These are phyloP conservation scores for Echria macrotheca DNA, from an alignment of 495 filamentous ascomycete species.

Conservation along the genomic window DNA sequence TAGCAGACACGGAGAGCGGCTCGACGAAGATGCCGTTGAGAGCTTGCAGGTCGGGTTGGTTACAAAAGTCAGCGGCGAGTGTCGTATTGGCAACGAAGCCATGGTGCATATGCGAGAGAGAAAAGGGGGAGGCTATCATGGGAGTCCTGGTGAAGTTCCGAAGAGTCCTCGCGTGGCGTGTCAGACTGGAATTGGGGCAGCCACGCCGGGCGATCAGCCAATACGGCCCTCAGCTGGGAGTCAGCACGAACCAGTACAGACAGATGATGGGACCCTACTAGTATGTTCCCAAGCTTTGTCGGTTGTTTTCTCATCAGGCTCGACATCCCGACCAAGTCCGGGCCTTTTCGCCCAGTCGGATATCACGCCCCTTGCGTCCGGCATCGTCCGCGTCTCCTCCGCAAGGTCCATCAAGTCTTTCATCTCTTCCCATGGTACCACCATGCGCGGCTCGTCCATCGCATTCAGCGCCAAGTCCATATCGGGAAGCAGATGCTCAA, in stretches of 20 bases:
- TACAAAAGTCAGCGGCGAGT: constrained; percentile 59
- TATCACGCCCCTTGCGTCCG: constrained; percentile 26
- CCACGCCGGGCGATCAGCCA: constrained; percentile 58
- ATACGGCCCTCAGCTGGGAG: constrained; percentile 42
- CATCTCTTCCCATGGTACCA: constrained; percentile 62
- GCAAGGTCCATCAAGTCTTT: constrained; percentile 52
- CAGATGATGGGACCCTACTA: constrained; percentile 25
- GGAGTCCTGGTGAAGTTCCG: constrained; percentile 37
- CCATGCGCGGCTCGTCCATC: constrained; percentile 63
- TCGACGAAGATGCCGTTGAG: constrained; percentile 69
- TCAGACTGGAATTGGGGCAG: constrained; percentile 55
- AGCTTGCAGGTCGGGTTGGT: constrained; percentile 51
- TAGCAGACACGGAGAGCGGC: constrained; percentile 52
- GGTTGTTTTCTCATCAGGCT: constrained; percentile 19
- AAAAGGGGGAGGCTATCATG: constrained; percentile 34
- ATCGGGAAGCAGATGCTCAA: constrained; percentile 59
- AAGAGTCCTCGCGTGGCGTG: constrained; percentile 42
- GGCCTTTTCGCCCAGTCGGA: constrained; percentile 30
- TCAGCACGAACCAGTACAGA: background rate
- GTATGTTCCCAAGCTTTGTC: constrained; percentile 39
- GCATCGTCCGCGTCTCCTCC: constrained; percentile 40
- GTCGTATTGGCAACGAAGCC: constrained; percentile 65
- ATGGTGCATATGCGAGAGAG: constrained; percentile 39
- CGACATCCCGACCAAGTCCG: constrained; percentile 22
- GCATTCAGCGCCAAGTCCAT: constrained; percentile 67